Evolutionary conservation across 371 early-diverging fungal genomes (phyloP).

Genomic region (Mucor piriformis): DNA sequence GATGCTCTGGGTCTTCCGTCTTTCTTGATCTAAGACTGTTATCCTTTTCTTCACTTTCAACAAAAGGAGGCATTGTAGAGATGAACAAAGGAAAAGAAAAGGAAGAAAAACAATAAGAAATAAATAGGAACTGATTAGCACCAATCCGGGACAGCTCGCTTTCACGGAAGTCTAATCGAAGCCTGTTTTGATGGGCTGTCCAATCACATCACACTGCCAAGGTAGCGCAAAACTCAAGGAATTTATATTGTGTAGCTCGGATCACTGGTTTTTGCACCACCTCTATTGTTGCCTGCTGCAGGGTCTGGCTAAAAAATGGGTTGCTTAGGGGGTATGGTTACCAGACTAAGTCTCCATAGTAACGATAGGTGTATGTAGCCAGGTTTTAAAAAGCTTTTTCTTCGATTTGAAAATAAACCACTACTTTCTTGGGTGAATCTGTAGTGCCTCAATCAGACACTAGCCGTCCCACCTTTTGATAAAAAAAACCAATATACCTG

Average conservation of each 20-base stretch:
- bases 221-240: slow-evolving; percentile 5
- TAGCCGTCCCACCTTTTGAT: no score
- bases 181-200: slow-evolving; percentile 1
- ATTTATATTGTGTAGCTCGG: not conserved
- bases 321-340: no score
- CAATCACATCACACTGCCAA: not conserved
- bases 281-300: not conserved
- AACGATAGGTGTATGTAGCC: no score
- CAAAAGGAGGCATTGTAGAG: slow-evolving; percentile 14
- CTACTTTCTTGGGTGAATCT: no score
- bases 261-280: no score
- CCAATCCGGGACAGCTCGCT: not conserved
- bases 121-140: not conserved
- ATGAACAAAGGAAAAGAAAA: not conserved
- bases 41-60: slow-evolving; percentile 16
- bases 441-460: no score
- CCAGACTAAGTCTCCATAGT: no score
- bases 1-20: slow-evolving; percentile 27
- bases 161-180: not conserved
- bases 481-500: no score
- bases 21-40: slow-evolving; percentile 9
- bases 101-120: not conserved
- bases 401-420: no score
- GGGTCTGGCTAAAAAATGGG: no score
- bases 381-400: no score